Percentiles rank a stretch among this genome's conserved stretches.
Conservation (phyloP, 2,329 filamentous ascomycete species). For the Akanthomyces uredinophilus region DNA sequence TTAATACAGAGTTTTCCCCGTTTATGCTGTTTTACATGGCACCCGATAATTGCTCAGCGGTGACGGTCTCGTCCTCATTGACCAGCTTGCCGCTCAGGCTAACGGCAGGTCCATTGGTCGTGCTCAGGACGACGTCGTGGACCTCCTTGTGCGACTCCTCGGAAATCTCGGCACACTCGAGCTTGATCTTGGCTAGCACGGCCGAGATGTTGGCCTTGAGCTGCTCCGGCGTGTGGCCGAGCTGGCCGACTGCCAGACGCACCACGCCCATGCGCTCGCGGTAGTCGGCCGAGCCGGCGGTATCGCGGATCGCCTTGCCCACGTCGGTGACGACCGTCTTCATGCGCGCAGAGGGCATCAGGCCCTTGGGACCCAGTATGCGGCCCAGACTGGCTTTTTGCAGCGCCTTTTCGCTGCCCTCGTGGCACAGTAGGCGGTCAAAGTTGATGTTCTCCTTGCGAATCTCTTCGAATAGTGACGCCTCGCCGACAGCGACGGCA, state of each 20-base stretch:
- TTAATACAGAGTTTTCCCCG: slow-evolving; percentile 6
- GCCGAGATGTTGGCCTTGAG: slow-evolving; percentile 77
- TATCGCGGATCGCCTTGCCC: slow-evolving; percentile 66
- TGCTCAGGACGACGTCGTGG: slow-evolving; percentile 71
- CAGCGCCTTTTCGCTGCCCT: slow-evolving; percentile 69
- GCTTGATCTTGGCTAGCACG: slow-evolving; percentile 71
- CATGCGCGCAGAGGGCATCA: slow-evolving; percentile 88
- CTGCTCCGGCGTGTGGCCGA: slow-evolving; percentile 83
- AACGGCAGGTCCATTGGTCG: slow-evolving; percentile 81
- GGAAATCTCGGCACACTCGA: slow-evolving; percentile 68
- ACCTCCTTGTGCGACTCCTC: slow-evolving; percentile 41
- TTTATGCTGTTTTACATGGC: slow-evolving; percentile 43
- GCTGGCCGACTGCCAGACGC: slow-evolving; percentile 82
- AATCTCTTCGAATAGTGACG: slow-evolving; percentile 76
- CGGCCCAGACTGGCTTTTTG: slow-evolving; percentile 76
- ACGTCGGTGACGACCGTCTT: slow-evolving; percentile 86
- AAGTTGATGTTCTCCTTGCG: slow-evolving; percentile 73
- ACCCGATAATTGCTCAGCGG: slow-evolving; percentile 46
- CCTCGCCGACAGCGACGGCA: slow-evolving; percentile 78
- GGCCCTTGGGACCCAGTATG: slow-evolving; percentile 77
- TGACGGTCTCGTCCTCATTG: slow-evolving; percentile 53
- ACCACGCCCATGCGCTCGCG: slow-evolving; percentile 81
- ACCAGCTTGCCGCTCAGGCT: slow-evolving; percentile 77
- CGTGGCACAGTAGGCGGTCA: slow-evolving; percentile 83
- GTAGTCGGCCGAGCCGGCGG: slow-evolving; percentile 81